Conservation (phyloP, 768 basidiomycete genomes). For the Mycena sanguinolenta region DNA sequence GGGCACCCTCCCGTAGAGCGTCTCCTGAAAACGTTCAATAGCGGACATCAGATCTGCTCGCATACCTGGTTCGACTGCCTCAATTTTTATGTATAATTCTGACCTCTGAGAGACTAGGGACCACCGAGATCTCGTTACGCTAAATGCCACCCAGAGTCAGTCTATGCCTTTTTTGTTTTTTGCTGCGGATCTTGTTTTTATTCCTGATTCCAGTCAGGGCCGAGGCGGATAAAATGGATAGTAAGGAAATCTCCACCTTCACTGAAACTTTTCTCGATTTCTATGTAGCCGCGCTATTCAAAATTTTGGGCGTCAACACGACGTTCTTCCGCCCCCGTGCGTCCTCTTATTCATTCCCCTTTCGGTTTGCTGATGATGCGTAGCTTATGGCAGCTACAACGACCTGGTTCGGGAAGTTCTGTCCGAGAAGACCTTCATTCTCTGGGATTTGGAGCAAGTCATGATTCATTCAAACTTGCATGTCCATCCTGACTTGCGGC, state of each 20-base stretch:
- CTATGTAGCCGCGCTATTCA: slow-evolving; percentile 39
- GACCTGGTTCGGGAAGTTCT: slow-evolving; percentile 33
- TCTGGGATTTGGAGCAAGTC: slow-evolving; percentile 53
- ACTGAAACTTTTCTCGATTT: background rate
- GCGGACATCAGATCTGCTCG: slow-evolving; percentile 49
- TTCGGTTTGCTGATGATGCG: background rate
- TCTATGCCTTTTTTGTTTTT: background rate
- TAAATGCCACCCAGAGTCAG: slow-evolving; percentile 43
- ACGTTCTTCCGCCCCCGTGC: slow-evolving; percentile 27
- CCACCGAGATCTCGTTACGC: slow-evolving; percentile 42
- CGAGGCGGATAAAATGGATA: slow-evolving; percentile 29
- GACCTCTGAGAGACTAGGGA: no score
- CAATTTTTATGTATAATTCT: no score
- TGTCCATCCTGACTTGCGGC: background rate
- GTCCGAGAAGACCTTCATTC: slow-evolving; percentile 37
- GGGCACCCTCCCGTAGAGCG: slow-evolving; percentile 34
- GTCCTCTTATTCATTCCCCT: background rate
- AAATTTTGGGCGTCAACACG: slow-evolving; percentile 43
- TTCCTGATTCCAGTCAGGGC: slow-evolving; percentile 3
- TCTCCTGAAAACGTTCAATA: slow-evolving; percentile 40
- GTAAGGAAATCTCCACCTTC: background rate
- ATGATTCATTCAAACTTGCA: no score
- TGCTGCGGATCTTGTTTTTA: background rate
- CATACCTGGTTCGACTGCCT: no score
- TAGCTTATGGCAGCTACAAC: slow-evolving; percentile 39